Base-by-base conservation (phyloP, 106 monocot species). In the Agapanthus africanus region DNA sequence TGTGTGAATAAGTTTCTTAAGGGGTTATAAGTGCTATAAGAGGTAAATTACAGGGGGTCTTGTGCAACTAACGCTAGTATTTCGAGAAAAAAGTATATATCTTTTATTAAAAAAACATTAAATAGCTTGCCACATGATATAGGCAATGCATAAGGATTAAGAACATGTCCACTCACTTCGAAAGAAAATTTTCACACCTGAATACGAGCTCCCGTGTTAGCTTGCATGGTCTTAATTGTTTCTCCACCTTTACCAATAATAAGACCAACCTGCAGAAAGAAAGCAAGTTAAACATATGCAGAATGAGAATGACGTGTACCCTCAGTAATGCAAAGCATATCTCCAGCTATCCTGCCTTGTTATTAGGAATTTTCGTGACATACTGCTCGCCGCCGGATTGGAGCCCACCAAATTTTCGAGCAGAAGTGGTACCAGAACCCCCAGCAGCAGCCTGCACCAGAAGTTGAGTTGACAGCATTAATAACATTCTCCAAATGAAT, bases 171-270 rank as follows among this genome's bases (percentile, higher is more conserved):
- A 31, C 31, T 18, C 31, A 30, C 15, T 57, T 30, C 27, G 14
- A 30, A 57, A 57, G 13, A 30, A 31, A 2, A 57, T 13, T 2
- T 28, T 6, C 56, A 62, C 46, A 91, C 95, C 97, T 99, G 90
- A 30, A 99, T 93, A 30, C 86, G 84, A 69, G 97, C 97, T 59
- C 97, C 97, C 28, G 90, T 69, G 18, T 39, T 90, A 32, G 84
- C 73, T 74, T 99, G 97, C 92, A 99, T 93, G 75, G 41, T 84
- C 59, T 93, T 99, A 66, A 99, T 99, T 32, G 82, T 93, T 66
- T 99, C 97, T n/a, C 97, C 97, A 79, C 92, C 92, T 77, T 93
- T 99, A 18, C 97, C 97, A 79, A 99, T 99, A n/a, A 99, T 77
- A n/a, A 97, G 71, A 47, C 95, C 95, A 78, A 97, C 91, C 95